Evolutionary conservation across 2,329 filamentous ascomycete species (phyloP), one percentile per base, ranked within the genome.

Genomic region (Colletotrichum navitas): DNA sequence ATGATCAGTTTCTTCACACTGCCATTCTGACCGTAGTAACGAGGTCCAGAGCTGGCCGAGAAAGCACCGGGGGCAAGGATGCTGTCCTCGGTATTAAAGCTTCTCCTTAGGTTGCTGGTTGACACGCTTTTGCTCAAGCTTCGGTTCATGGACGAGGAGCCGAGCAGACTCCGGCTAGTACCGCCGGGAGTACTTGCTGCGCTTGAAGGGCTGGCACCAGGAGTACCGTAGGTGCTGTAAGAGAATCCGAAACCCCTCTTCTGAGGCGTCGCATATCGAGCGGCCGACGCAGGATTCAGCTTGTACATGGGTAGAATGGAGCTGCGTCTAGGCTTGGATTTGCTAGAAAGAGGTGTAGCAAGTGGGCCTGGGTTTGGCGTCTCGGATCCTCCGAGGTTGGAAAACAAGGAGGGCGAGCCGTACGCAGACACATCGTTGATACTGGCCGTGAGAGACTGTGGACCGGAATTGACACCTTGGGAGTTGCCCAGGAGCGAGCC

Each of bases 1-100:
- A 99, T 98, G 64, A 95, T 92, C 68, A 99, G 88, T 80, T 94
- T 95, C 85, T 98, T 98, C 76, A 97, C 89, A 78, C 89, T 93
- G 55, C 90, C 89, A 60, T 87, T 88, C 78, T 86, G 90, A n/a
- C 89, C 88, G 63, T 91, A 92, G 75, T 90, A 88, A 69, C 91
- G 89, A 45, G 88, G 86, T 68, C 86, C 87, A 24, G 88, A 84
- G 77, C 89, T 92, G 34, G 92, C 86, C 2, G 93, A 93, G 80
- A 98, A 95, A 2, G 94, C 94, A 47, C 94, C 94, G 0, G 95
- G 94, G 1, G 93, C 89, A 36, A 98, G 85, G 68, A 98, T 92
- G 80, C 94, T 97, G 74, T 97, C 94, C 66, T 97, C 93, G 0
- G 92, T 87, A 69, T 92, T 94, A 80, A 93, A 95, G 74, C 89